phyloP scores from a whole-genome alignment of 78 protist genomes.

The Cavenderia fasciculata region DNA sequence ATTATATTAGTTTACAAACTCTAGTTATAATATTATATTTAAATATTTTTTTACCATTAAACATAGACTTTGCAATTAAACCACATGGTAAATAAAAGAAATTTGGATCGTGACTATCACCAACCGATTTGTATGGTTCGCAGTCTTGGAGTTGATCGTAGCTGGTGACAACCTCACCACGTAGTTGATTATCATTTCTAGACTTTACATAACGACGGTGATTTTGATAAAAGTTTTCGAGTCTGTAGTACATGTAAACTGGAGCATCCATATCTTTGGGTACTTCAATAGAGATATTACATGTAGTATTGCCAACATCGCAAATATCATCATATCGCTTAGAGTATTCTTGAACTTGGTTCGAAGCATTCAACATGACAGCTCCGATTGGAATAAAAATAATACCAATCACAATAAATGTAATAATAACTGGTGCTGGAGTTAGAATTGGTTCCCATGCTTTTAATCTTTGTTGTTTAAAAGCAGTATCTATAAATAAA shows the following conservation, averaged over 20 bases:
- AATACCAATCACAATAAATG: slow-evolving; percentile 87
- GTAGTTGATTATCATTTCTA: slow-evolving; percentile 63
- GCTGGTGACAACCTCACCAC: slow-evolving; percentile 46
- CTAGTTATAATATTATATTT: neutral
- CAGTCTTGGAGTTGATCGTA: slow-evolving; percentile 76
- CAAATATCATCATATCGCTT: slow-evolving; percentile 59
- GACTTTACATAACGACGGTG: slow-evolving; percentile 89
- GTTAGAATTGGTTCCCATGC: slow-evolving; percentile 98
- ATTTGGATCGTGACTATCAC: neutral
- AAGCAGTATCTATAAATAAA: slow-evolving; percentile 88
- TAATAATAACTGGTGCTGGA: slow-evolving; percentile 91
- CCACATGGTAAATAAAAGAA: slow-evolving; percentile 93
- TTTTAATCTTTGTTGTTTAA: slow-evolving; percentile 94
- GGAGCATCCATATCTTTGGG: slow-evolving; percentile 75
- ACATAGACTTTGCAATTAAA: slow-evolving; percentile 86
- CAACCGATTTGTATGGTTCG: slow-evolving; percentile 77
- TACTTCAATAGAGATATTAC: slow-evolving; percentile 34
- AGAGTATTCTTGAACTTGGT: slow-evolving; percentile 42
- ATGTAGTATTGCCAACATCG: slow-evolving; percentile 60
- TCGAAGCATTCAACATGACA: slow-evolving; percentile 78
- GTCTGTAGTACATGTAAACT: slow-evolving; percentile 92
- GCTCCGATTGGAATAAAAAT: slow-evolving; percentile 94
- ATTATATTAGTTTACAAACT: neutral
- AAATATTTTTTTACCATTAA: slow-evolving; percentile 85
- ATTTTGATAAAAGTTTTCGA: slow-evolving; percentile 94